A percentile compares a stretch with the other conserved stretches of the same genome.
Conservation (phyloP, 208 protist species). For the Naegleria gruberi region DNA sequence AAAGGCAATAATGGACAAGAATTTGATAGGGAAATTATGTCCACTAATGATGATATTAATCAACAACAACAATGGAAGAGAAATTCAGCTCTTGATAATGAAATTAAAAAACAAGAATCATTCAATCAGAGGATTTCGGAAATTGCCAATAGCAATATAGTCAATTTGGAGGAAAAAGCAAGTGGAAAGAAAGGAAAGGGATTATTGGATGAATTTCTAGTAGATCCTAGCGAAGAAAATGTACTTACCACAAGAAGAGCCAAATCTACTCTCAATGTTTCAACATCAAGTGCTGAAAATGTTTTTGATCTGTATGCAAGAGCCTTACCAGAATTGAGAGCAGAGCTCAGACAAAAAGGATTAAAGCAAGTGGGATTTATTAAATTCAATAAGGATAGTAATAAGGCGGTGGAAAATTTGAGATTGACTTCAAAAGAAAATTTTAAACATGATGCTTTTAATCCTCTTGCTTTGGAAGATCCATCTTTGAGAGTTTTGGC, state of each 20-base stretch:
- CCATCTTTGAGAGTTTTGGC: neutral
- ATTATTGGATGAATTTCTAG: neutral
- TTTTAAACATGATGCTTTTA: neutral
- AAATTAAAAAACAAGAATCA: neutral
- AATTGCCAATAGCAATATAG: neutral
- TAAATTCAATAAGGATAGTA: neutral
- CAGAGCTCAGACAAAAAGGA: neutral
- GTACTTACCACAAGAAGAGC: neutral
- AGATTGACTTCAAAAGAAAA: neutral
- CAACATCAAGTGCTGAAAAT: neutral
- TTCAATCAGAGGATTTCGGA: neutral
- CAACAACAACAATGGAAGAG: neutral
- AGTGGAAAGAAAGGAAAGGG: neutral
- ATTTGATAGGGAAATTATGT: neutral
- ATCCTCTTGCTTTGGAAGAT: neutral
- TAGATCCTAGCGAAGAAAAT: neutral
- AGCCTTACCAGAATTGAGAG: neutral
- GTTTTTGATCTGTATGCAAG: neutral
- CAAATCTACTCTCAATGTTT: neutral
- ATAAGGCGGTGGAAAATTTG: neutral
- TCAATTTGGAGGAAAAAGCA: neutral
- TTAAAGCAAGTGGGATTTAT: neutral
- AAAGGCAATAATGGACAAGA: neutral
- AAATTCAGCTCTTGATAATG: neutral
- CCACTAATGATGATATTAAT: neutral